phyloP scores from a whole-genome alignment of 495 filamentous ascomycete genomes.

The Baudoinia panamericana region DNA sequence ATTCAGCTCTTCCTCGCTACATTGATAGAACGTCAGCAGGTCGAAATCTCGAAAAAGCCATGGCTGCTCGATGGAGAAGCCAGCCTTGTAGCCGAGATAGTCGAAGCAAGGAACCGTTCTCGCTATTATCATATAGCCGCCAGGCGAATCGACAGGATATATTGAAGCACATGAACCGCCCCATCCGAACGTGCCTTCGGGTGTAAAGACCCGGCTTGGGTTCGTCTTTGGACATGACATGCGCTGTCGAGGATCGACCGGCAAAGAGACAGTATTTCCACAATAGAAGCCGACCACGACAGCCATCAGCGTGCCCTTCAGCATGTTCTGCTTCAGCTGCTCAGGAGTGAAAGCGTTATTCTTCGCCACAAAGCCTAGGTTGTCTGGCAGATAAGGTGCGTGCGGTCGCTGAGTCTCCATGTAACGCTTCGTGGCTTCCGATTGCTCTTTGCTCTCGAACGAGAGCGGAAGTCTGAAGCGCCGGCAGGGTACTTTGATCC shows the following conservation, averaged over 20 bases:
- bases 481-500: constrained; percentile 38
- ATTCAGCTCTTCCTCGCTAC: constrained; percentile 34
- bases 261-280: constrained; percentile 41
- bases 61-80: constrained; percentile 34
- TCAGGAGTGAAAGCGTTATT: constrained; percentile 42
- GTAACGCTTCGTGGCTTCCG: constrained; percentile 40
- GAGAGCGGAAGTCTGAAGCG: constrained; percentile 42
- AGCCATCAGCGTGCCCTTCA: constrained; percentile 37
- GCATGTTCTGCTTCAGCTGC: constrained; percentile 36
- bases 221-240: constrained; percentile 48
- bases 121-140: constrained; percentile 43
- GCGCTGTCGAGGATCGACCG: constrained; percentile 41
- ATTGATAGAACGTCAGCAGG: constrained; percentile 42
- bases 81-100: constrained; percentile 37
- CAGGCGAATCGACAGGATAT: constrained; percentile 46
- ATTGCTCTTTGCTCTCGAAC: constrained; percentile 39
- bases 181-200: constrained; percentile 35
- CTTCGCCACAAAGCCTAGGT: constrained; percentile 42
- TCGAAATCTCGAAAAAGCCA: constrained; percentile 49
- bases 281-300: constrained; percentile 47
- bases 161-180: constrained; percentile 43
- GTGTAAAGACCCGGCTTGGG: constrained; percentile 44
- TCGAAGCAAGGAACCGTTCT: constrained; percentile 44
- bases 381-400: constrained; percentile 45
- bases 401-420: constrained; percentile 45